Base-by-base conservation (phyloP, 345 rosid species). In the Zanthoxylum bungeanum region DNA sequence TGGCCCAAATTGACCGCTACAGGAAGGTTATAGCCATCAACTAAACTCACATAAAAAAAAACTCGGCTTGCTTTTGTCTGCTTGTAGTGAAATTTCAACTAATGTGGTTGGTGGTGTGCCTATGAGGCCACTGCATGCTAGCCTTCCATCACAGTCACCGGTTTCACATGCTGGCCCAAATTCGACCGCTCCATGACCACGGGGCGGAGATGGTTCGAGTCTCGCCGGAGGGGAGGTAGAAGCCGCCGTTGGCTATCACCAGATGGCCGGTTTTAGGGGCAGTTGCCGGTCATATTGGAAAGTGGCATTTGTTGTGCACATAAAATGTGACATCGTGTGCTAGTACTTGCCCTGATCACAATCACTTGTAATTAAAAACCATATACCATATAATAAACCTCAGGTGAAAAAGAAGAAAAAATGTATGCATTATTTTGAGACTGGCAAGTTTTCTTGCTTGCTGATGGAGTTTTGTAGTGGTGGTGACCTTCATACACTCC, bases 81-180 rank as follows among this genome's bases (percentile, higher is more conserved):
- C 85, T 69, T 80, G 89, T 7, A 89, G 79, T 0, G 92, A 61
- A 11, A 91, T 27, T 79, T 91, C 80, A 1, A 91, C 57, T 49
- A 93, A 68, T 1, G 98, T 93, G 16, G 51, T 96, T 0, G 98
- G 96, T 14, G 96, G 93, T 69, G 81, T 87, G 78, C 97, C 96
- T 21, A 87, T 85, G 52, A 87, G 80, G 30, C 93, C 96, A 2
- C 78, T 72, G 61, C 98, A 93, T n/a, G 80, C 85, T 19, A 89
- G 83, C 25, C 82, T 80, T 19, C 96, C 97, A 8, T 85, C 87
- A 53, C 93, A 91, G 69, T 93, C 96, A 28, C 97, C 97, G 0
- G 93, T 93, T 70, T 93, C 91, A n/a, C 97, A 93, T 47, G 88
- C 98, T 76, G 19, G 89, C 93, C 98, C 97, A 93, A 37, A 93